Evolutionary conservation across 108 stramenopile genomes (phyloP).

Genomic region (Discostella stelligeroides): DNA sequence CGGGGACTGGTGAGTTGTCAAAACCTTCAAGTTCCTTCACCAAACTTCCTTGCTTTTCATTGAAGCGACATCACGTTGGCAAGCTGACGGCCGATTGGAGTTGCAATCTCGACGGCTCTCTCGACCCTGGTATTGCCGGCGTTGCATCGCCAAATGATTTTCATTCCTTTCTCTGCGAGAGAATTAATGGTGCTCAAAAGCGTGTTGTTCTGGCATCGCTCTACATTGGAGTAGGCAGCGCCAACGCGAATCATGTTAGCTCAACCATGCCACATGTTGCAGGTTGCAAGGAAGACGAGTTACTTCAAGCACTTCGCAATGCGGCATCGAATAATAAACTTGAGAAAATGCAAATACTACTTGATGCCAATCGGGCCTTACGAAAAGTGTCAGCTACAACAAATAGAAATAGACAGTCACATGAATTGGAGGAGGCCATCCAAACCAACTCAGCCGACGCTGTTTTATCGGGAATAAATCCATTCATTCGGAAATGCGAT

Average conservation of each 20-base stretch:
- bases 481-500: conserved; percentile 54
- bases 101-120: no score
- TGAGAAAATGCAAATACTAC: conserved; percentile 57
- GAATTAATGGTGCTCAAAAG: conserved; percentile 61
- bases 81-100: no score
- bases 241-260: neutral
- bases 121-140: neutral
- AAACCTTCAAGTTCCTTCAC: neutral
- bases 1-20: neutral
- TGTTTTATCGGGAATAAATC: conserved; percentile 31
- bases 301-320: conserved; percentile 56
- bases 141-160: conserved; percentile 65
- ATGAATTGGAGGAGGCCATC: neutral
- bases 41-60: conserved; percentile 30
- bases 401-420: conserved; percentile 1
- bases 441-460: conserved; percentile 31
- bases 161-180: conserved; percentile 60
- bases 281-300: conserved; percentile 42
- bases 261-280: conserved; percentile 15
- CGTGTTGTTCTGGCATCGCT: conserved; percentile 79
- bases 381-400: conserved; percentile 59
- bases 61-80: conserved; percentile 39
- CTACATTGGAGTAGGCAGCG: conserved; percentile 76
- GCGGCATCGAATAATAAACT: conserved; percentile 19
- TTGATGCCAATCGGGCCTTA: conserved; percentile 76